A percentile compares a stretch with the other conserved stretches of the same genome.
These are phyloP conservation scores for Sporopachydermia cereana DNA, from an alignment of 1,139 yeast genomes.

Conservation along the genomic window DNA sequence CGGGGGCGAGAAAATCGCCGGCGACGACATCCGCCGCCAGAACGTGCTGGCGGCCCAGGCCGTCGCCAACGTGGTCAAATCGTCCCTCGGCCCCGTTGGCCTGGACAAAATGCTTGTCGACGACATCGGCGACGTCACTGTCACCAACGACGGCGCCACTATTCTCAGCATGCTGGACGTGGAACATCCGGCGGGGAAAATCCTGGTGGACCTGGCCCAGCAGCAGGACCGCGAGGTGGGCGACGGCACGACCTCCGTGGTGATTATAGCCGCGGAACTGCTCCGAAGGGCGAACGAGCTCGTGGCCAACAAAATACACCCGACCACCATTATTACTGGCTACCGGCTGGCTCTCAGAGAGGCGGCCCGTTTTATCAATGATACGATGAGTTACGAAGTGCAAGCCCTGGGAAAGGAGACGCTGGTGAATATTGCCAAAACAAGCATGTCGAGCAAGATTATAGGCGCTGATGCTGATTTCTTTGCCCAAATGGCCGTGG, in stretches of 20 bases:
- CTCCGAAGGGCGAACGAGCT: slow-evolving; percentile 88
- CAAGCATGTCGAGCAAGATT: slow-evolving; percentile 94
- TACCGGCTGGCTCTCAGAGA: slow-evolving; percentile 89
- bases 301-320: slow-evolving; percentile 89
- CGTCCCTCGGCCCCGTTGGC: slow-evolving; percentile 97
- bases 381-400: slow-evolving; percentile 72
- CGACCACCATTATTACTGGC: slow-evolving; percentile 95
- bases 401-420: slow-evolving; percentile 73
- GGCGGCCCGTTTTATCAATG: slow-evolving; percentile 80
- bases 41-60: slow-evolving; percentile 90
- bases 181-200: slow-evolving; percentile 98
- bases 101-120: slow-evolving; percentile 97
- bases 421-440: slow-evolving; percentile 77
- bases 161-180: slow-evolving; percentile 84
- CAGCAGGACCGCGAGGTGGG: slow-evolving; percentile 99
- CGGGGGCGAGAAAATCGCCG: slow-evolving; percentile 93
- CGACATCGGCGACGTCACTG: slow-evolving; percentile 98
- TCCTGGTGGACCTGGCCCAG: slow-evolving; percentile 92
- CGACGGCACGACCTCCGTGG: slow-evolving; percentile 92
- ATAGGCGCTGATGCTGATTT: slow-evolving; percentile 94
- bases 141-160: slow-evolving; percentile 98
- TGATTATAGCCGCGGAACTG: slow-evolving; percentile 87
- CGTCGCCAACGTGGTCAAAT: slow-evolving; percentile 93
- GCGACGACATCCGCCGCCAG: slow-evolving; percentile 93
- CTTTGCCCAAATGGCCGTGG: slow-evolving; percentile 84